Percentiles rank a stretch among this genome's conserved stretches.
Conservation (phyloP, 2,329 filamentous ascomycete genomes). For the Pyrenophora tritici-repentis region DNA sequence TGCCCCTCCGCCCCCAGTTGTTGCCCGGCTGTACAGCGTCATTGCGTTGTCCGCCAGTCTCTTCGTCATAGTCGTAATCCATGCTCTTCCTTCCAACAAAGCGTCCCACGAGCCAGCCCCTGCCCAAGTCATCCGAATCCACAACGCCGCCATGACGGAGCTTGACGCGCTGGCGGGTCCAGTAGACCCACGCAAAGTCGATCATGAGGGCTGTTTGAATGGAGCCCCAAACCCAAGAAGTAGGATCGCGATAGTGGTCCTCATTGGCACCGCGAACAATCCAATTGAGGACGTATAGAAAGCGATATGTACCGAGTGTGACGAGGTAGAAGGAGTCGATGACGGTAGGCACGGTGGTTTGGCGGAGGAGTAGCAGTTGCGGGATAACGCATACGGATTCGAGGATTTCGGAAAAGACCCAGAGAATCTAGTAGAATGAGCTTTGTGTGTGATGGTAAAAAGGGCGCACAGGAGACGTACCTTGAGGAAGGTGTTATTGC, state of each 20-base stretch:
- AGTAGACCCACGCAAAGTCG: conserved; percentile 98
- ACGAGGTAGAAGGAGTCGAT: conserved; percentile 96
- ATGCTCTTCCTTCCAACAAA: conserved; percentile 68
- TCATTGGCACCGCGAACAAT: conserved; percentile 69
- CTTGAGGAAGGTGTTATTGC: conserved; percentile 43
- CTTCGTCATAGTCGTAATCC: conserved; percentile 59
- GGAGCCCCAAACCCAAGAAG: conserved; percentile 83
- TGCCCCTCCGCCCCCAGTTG: conserved; percentile 62
- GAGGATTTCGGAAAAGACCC: conserved; percentile 88
- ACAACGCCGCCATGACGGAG: conserved; percentile 85
- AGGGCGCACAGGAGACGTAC: conserved; percentile 34
- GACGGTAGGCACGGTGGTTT: conserved; percentile 94
- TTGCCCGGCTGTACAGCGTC: conserved; percentile 41
- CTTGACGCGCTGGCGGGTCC: conserved; percentile 90
- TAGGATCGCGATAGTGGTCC: conserved; percentile 64
- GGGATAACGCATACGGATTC: conserved; percentile 90
- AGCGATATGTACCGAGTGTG: conserved; percentile 84
- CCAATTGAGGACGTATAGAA: conserved; percentile 91
- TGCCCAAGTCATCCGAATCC: conserved; percentile 83
- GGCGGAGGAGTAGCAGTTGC: conserved; percentile 86
- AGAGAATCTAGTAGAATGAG: conserved; percentile 65
- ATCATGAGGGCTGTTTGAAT: conserved; percentile 88
- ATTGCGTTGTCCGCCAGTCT: conserved; percentile 55
- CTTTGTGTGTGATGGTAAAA: neutral
- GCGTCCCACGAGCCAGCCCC: conserved; percentile 80